Percentiles rank a stretch among this genome's conserved stretches.
Conservation (phyloP, 768 basidiomycete species). For the Agrocybe pediades region DNA sequence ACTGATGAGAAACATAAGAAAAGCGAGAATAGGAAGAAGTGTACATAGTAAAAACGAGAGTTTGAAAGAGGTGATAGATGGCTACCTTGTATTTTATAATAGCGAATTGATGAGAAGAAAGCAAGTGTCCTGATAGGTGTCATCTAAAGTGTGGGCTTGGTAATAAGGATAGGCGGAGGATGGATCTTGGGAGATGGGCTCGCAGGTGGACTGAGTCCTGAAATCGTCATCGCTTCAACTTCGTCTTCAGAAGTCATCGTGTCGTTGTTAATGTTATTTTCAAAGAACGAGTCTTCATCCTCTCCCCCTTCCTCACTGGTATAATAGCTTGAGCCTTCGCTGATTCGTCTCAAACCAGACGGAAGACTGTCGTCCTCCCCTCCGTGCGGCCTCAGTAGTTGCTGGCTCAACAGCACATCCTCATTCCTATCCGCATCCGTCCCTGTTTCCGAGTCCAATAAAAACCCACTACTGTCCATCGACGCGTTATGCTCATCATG, state of each 20-base stretch:
- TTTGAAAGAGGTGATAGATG: neutral
- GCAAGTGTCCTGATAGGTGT: neutral
- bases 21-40: neutral
- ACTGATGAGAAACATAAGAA: neutral
- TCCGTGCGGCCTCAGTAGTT: neutral
- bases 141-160: constrained; percentile 24
- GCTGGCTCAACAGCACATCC: neutral
- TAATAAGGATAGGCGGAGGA: constrained; percentile 40
- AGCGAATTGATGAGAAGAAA: neutral
- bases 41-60: neutral
- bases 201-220: constrained; percentile 24
- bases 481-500: constrained; percentile 23
- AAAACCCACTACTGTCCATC: constrained; percentile 23
- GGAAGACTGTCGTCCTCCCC: neutral
- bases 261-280: constrained; percentile 9
- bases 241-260: constrained; percentile 39
- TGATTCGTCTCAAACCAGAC: neutral
- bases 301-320: neutral
- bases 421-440: neutral
- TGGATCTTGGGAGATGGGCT: constrained; percentile 35
- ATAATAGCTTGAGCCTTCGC: neutral
- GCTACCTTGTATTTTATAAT: neutral
- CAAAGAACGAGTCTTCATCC: neutral
- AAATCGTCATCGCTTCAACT: constrained; percentile 40
- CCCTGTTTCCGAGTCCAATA: neutral